Percentiles rank a stretch among this genome's conserved stretches.
These are phyloP conservation scores for Kazachstania sp. DNA, from an alignment of 1,139 yeast species.

Conservation along the genomic window DNA sequence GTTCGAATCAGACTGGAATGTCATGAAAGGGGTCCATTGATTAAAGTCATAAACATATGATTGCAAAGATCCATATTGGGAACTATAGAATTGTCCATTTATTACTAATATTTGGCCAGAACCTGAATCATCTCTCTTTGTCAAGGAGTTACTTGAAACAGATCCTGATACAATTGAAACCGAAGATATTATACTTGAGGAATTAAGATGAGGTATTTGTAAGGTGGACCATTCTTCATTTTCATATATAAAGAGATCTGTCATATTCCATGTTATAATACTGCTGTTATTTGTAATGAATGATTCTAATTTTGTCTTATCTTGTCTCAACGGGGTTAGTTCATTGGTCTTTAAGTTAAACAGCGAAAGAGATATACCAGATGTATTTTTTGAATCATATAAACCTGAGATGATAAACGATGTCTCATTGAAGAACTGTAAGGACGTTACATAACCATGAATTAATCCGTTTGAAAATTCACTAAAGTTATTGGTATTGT, in stretches of 20 bases:
- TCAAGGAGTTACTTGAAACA: not conserved
- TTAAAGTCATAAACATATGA: conserved; percentile 65
- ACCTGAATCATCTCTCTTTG: conserved; percentile 8
- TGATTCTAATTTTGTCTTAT: conserved; percentile 9
- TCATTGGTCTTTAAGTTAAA: conserved; percentile 12
- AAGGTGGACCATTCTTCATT: conserved; percentile 12
- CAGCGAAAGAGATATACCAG: conserved; percentile 15
- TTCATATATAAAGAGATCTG: conserved; percentile 9
- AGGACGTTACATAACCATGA: conserved; percentile 47
- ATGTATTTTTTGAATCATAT: conserved; percentile 24
- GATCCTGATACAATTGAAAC: conserved; percentile 6
- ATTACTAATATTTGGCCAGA: conserved; percentile 6
- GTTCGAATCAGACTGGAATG: conserved; percentile 5
- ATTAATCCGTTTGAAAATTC: conserved; percentile 36
- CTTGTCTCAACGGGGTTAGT: conserved; percentile 7
- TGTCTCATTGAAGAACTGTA: conserved; percentile 45
- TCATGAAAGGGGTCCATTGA: conserved; percentile 62
- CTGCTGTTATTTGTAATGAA: conserved; percentile 9
- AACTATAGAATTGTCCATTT: conserved; percentile 46
- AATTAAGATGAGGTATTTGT: conserved; percentile 7
- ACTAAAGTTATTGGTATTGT: conserved; percentile 48
- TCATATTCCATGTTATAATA: conserved; percentile 19
- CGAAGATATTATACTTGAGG: conserved; percentile 7
- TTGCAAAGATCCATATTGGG: conserved; percentile 50
- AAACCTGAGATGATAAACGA: conserved; percentile 58